Conservation (phyloP, 768 basidiomycete genomes). For the Megacollybia marginata region DNA sequence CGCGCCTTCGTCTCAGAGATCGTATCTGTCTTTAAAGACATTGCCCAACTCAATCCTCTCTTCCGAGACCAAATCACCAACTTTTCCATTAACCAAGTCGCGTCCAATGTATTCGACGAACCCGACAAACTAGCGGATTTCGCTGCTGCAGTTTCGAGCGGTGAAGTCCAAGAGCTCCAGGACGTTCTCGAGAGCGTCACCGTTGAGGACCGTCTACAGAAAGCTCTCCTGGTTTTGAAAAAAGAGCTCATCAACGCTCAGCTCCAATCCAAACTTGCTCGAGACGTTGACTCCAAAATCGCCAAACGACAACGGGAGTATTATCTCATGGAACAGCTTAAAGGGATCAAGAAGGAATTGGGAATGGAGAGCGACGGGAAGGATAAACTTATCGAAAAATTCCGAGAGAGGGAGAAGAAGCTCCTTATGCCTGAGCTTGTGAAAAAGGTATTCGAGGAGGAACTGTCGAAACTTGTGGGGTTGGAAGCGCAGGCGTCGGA, state of each 20-base stretch:
- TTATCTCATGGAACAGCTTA: constrained; percentile 94
- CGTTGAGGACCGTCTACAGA: constrained; percentile 84
- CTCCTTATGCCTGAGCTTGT: constrained; percentile 89
- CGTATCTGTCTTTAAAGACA: constrained; percentile 96
- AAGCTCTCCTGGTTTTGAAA: constrained; percentile 88
- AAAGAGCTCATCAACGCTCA: constrained; percentile 98
- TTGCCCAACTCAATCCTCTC: constrained; percentile 92
- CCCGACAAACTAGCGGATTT: constrained; percentile 97
- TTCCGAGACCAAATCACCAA: constrained; percentile 98
- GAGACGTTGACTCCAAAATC: constrained; percentile 92
- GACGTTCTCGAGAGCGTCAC: constrained; percentile 83
- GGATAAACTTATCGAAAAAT: constrained; percentile 89
- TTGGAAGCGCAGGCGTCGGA: constrained; percentile 89
- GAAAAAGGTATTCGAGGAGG: constrained; percentile 93
- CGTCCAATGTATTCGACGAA: constrained; percentile 92
- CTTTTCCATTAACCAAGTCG: constrained; percentile 89
- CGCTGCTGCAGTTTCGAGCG: constrained; percentile 90
- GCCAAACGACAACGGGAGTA: constrained; percentile 92
- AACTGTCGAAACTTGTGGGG: constrained; percentile 81
- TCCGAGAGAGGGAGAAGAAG: constrained; percentile 73
- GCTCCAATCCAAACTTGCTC: constrained; percentile 83
- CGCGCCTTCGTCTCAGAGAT: constrained; percentile 96
- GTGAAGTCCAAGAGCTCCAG: constrained; percentile 89
- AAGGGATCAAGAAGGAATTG: constrained; percentile 93
- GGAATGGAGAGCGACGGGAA: constrained; percentile 95